Evolutionary conservation across 2,329 filamentous ascomycete species (phyloP).

Genomic region (Paraphaeosphaeria minitans): DNA sequence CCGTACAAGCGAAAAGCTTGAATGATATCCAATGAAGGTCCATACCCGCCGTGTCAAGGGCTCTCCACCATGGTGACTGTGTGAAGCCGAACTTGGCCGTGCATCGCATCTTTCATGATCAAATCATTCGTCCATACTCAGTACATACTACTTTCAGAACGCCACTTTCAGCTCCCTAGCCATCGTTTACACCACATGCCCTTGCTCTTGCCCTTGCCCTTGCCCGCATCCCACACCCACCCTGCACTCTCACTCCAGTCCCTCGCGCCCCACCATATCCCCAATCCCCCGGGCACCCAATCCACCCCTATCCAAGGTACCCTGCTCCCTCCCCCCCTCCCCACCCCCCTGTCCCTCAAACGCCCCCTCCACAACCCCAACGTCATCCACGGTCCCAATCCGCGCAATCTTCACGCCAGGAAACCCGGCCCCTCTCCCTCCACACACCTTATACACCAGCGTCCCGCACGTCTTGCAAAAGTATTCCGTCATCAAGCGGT

Average conservation of each 20-base stretch:
- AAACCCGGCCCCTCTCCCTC: constrained; percentile 47
- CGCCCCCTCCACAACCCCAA: constrained; percentile 61
- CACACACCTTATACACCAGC: constrained; percentile 65
- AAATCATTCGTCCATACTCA: not conserved
- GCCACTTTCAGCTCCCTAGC: not conserved
- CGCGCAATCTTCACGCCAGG: constrained; percentile 58
- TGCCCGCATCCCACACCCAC: no score
- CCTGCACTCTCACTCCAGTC: not conserved
- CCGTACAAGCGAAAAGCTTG: constrained; percentile 38
- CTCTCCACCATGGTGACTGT: not conserved
- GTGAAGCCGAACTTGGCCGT: not conserved
- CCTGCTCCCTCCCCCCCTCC: constrained; percentile 61
- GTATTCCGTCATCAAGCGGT: constrained; percentile 63
- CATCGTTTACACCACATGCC: no score
- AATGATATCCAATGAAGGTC: constrained; percentile 45
- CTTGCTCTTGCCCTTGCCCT: no score
- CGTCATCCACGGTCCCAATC: constrained; percentile 68
- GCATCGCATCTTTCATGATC: not conserved
- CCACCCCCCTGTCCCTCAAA: constrained; percentile 63
- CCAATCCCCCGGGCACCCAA: constrained; percentile 52
- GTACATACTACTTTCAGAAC: not conserved
- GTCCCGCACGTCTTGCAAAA: constrained; percentile 66
- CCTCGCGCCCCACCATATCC: not conserved
- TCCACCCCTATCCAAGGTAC: constrained; percentile 55
- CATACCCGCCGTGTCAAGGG: constrained; percentile 33